Evolutionary conservation across 129 eudicot species (phyloP), one percentile per base, ranked within the genome.

Genomic region (Tagetes erecta): DNA sequence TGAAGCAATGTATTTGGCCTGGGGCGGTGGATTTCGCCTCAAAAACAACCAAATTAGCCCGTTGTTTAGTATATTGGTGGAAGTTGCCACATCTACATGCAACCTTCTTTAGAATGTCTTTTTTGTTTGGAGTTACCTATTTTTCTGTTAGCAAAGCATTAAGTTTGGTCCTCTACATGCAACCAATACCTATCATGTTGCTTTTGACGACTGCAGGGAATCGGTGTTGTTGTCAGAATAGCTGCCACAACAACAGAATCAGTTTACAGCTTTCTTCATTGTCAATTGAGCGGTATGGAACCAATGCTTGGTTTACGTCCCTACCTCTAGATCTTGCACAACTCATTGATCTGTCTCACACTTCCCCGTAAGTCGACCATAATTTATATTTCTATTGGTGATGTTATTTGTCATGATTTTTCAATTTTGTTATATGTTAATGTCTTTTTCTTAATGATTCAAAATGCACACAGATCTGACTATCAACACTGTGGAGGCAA

Each of bases 161-260:
- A 55, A 52, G 9, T 36, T 51, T 70, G 64, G 60, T 70, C 8
- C 10, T 52, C 27, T 20, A 20, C 27, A 20, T 20, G 27, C 27
- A 20, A 20, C 27, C 45, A n/a, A 20, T 20, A 20, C 50, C 27
- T 53, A 52, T 53, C 10, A 70, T 1, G 65, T 6, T 55, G 40
- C 27, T 70, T 45, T 71, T 41, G 41, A 49, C 40, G 42, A 31
- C 35, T 58, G 71, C 83, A 89, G 95, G 87, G 86, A 73, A 72
- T 65, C 1, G 98, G 98, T 68, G 83, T 88, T 13, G 85, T 91
- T 10, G 57, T 91, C 20, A 81, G 98, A 67, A 79, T 94, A 75
- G 96, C 97, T 46, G 89, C 98, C 64, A 84, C 68, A 82, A 88
- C 93, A 67, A 94, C 98, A 14, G 98, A 94, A 82, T 83, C 97